These are phyloP conservation scores for Xylariomycetidae sp. DNA, from an alignment of 2,329 filamentous ascomycete genomes.

Conservation along the genomic window DNA sequence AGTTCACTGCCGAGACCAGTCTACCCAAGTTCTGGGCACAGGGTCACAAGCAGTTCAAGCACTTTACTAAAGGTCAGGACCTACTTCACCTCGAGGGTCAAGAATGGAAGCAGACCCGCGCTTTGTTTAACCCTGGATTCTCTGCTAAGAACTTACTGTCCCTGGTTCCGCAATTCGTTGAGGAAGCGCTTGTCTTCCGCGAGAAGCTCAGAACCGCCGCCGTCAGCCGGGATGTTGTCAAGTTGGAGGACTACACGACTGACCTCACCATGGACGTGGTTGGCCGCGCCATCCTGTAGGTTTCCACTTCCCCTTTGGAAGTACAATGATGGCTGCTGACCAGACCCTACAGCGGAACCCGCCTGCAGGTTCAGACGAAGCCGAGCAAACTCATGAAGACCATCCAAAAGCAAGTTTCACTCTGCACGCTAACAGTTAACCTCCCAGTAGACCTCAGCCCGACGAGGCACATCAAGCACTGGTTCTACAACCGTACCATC, in stretches of 20 bases:
- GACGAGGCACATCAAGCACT: conserved; percentile 15
- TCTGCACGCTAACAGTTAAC: conserved; percentile 16
- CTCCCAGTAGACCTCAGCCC: conserved; percentile 14
- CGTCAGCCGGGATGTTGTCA: conserved; percentile 14
- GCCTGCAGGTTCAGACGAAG: conserved; percentile 13
- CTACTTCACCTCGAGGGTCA: conserved; percentile 31
- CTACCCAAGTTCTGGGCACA: conserved; percentile 29
- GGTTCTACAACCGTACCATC: conserved; percentile 23
- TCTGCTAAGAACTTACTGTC: conserved; percentile 29
- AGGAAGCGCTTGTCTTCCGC: conserved; percentile 23
- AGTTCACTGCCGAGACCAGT: conserved; percentile 30
- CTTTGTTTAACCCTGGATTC: conserved; percentile 34
- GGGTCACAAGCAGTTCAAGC: conserved; percentile 21
- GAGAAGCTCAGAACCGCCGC: conserved; percentile 18
- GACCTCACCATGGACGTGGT: conserved; percentile 24
- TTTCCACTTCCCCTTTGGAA: conserved; percentile 1
- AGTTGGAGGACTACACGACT: conserved; percentile 23
- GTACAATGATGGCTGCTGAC: conserved; percentile 8
- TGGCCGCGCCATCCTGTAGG: conserved; percentile 24
- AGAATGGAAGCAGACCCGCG: conserved; percentile 31
- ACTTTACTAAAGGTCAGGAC: conserved; percentile 26
- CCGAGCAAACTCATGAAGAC: conserved; percentile 12
- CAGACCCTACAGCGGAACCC: conserved; percentile 10
- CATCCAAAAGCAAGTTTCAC: conserved; percentile 12
- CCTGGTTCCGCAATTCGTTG: conserved; percentile 27